phyloP scores from a whole-genome alignment of 441 rosid genomes.

The Populus hybrid region DNA sequence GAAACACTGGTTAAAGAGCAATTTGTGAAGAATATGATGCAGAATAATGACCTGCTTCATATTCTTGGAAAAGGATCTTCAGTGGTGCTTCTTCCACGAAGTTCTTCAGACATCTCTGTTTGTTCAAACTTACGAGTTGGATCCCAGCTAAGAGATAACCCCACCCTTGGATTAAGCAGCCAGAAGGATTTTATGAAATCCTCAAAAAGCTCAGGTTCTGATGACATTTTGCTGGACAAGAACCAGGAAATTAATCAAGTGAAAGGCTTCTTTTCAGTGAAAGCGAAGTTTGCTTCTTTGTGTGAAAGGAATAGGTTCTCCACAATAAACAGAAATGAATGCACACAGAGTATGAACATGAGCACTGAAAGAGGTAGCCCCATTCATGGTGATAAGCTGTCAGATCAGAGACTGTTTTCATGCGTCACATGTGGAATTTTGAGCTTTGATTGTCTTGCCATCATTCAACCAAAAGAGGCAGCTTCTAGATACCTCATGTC shows the following conservation, averaged over 20 bases:
- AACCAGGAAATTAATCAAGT: conserved; percentile 32
- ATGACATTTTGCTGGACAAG: conserved; percentile 30
- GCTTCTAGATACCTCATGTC: conserved; percentile 86
- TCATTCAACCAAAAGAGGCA: conserved; percentile 81
- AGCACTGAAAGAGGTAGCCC: conserved; percentile 27
- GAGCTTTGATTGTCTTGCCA: conserved; percentile 82
- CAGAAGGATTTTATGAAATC: conserved; percentile 40
- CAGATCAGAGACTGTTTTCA: conserved; percentile 88
- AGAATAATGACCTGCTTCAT: conserved; percentile 64
- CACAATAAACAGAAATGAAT: conserved; percentile 29
- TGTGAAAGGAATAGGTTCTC: conserved; percentile 52
- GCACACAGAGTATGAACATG: conserved; percentile 15
- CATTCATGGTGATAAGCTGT: conserved; percentile 47
- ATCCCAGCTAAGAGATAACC: conserved; percentile 49
- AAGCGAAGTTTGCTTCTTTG: conserved; percentile 57
- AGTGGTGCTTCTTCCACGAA: conserved; percentile 67
- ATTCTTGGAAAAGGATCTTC: conserved; percentile 81
- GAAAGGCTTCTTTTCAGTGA: conserved; percentile 49
- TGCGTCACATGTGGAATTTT: conserved; percentile 93
- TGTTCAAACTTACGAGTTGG: conserved; percentile 72
- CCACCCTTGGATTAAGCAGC: conserved; percentile 34
- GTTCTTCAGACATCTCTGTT: conserved; percentile 70
- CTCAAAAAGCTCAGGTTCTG: conserved; percentile 36
- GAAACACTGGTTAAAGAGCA: conserved; percentile 77
- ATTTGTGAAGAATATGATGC: conserved; percentile 66